Conservation (phyloP, 208 protist genomes). For the Plasmodiophora brassicae region DNA sequence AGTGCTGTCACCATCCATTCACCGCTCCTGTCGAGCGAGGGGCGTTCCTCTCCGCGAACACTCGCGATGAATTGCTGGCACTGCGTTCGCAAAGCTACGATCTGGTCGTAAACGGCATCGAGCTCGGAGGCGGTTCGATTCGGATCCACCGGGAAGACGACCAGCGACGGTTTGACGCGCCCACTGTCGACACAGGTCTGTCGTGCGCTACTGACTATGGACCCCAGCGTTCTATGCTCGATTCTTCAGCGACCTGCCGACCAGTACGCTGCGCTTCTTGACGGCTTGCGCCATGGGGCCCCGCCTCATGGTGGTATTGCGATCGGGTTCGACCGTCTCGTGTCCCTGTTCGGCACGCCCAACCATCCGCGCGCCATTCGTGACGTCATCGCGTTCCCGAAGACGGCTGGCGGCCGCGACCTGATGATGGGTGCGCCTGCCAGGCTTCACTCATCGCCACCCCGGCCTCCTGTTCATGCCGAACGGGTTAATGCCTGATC, state of each 20-base stretch:
- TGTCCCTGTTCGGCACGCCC: conserved; percentile 45
- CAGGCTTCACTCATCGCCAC: too few species aligned
- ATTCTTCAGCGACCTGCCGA: conserved; percentile 8
- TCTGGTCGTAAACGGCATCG: conserved; percentile 70
- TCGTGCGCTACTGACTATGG: neutral
- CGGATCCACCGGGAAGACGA: conserved; percentile 65
- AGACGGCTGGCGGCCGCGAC: conserved; percentile 62
- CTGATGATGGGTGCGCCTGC: conserved; percentile 51
- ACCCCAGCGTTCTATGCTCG: neutral
- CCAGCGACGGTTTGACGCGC: conserved; percentile 57
- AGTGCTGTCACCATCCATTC: conserved; percentile 70
- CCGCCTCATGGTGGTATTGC: conserved; percentile 65
- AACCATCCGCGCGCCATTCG: conserved; percentile 49
- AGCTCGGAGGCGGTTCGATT: conserved; percentile 72
- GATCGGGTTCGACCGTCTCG: conserved; percentile 66
- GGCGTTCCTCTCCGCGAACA: neutral
- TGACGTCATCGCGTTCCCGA: conserved; percentile 76
- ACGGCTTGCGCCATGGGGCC: conserved; percentile 58
- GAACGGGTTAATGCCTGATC: too few species aligned
- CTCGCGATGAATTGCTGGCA: neutral
- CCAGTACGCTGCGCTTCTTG: conserved; percentile 56
- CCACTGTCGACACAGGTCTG: conserved; percentile 3
- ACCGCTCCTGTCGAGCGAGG: conserved; percentile 53
- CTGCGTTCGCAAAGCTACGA: conserved; percentile 58
- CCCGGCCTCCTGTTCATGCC: too few species aligned